These are phyloP conservation scores for Cutaneotrichosporon dermatis DNA, from an alignment of 1,284 basidiomycete species.

Conservation along the genomic window DNA sequence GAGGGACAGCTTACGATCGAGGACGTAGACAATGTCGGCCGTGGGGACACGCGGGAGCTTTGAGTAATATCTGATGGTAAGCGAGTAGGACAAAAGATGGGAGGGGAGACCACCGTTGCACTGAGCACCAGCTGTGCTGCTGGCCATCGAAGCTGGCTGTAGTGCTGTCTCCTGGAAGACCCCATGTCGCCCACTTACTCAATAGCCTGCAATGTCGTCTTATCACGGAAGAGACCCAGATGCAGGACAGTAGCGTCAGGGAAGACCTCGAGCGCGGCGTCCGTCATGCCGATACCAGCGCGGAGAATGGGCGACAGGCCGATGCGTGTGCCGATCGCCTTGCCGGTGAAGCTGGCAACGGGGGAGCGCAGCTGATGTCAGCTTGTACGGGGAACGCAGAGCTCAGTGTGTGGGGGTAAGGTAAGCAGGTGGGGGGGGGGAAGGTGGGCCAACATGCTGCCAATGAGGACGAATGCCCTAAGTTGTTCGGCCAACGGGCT, in stretches of 20 bases:
- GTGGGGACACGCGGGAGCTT: slow-evolving; percentile 75
- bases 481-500: too few relatives aligned
- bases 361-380: slow-evolving; percentile 47
- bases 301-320: slow-evolving; percentile 87
- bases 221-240: slow-evolving; percentile 85
- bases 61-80: slow-evolving; percentile 66
- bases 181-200: slow-evolving; percentile 58
- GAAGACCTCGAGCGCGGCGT: slow-evolving; percentile 71
- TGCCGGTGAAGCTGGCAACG: slow-evolving; percentile 48
- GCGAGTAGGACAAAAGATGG: too few relatives aligned
- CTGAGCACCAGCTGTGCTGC: too few relatives aligned
- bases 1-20: slow-evolving; percentile 58
- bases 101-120: too few relatives aligned
- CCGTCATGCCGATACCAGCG: slow-evolving; percentile 90
- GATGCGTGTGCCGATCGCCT: slow-evolving; percentile 56
- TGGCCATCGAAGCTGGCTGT: too few relatives aligned
- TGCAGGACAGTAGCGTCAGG: slow-evolving; percentile 86
- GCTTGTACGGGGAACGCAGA: slow-evolving; percentile 28
- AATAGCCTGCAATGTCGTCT: slow-evolving; percentile 82
- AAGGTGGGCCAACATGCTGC: too few relatives aligned
- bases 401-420: too few relatives aligned
- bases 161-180: too few relatives aligned
- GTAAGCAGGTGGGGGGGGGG: too few relatives aligned
- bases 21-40: slow-evolving; percentile 74
- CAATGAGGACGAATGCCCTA: too few relatives aligned